Evolutionary conservation across 208 protist genomes (phyloP).

Genomic region (Leishmania guyanensis): DNA sequence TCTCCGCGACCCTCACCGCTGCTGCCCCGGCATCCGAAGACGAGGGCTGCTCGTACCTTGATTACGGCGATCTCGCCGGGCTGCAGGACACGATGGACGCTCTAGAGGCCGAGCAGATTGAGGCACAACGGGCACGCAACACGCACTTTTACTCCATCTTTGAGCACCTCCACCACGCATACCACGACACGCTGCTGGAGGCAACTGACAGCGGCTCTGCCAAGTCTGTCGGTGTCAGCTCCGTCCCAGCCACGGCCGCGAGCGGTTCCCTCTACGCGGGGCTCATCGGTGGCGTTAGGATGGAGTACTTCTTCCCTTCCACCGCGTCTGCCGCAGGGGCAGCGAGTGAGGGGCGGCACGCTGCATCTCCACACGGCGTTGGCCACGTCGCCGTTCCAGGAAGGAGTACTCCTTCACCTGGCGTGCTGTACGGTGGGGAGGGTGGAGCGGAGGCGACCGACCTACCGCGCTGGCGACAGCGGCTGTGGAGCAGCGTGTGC

Average conservation of each 20-base stretch:
- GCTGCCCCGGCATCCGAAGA: neutral
- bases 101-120: conserved; percentile 37
- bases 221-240: neutral
- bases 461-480: neutral
- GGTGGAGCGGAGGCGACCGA: neutral
- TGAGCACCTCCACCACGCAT: conserved; percentile 47
- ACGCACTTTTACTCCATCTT: conserved; percentile 53
- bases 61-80: conserved; percentile 17
- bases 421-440: neutral
- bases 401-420: neutral
- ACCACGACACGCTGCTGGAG: conserved; percentile 34
- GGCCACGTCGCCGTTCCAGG: neutral
- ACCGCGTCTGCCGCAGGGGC: neutral
- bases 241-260: neutral
- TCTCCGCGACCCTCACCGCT: neutral
- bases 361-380: neutral
- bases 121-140: conserved; percentile 44
- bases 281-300: conserved; percentile 10
- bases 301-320: neutral
- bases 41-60: conserved; percentile 51
- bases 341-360: neutral
- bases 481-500: conserved; percentile 8
- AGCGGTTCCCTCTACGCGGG: conserved; percentile 6
- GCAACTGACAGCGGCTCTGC: neutral
- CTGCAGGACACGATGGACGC: conserved; percentile 32